Evolutionary conservation across 2,329 filamentous ascomycete species (phyloP), one percentile per base, ranked within the genome.

Genomic region (Pseudogymnoascus sp.): DNA sequence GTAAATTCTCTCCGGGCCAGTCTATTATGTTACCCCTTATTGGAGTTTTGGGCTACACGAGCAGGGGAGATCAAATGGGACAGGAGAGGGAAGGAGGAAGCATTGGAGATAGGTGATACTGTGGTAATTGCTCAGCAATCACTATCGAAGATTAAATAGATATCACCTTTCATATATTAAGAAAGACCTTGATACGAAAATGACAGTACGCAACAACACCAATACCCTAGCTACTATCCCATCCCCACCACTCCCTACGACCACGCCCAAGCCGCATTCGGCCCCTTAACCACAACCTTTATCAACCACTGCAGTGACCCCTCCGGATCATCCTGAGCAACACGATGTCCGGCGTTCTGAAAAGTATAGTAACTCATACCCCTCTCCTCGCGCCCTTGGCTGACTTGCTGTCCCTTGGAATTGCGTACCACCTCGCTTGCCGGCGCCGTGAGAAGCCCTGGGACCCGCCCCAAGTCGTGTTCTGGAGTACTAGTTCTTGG

Each of bases 401-500:
- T 25, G n/a, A 45, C 41, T 14, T 40, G 58, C 8, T n/a, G 16
- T 41, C 61, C 61, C 28, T 35, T 37, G 9, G 31, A 33, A 41
- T 4, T 18, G 9, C 28, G 45, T 9, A 37, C n/a, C 5, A 41
- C 16, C 6, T 37, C 41, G 8, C 9, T 49, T 4, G 69, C 69
- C 0, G 84, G 84, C 0, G 73, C 72, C 72, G 69, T 52, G 80
- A 78, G 75, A 89, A 88, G 0, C 86, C 86, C 64, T 87, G 84
- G 0, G 74, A 70, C 1, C 85, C 86, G 58, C 80, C 79, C 82
- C 83, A 89, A 0, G 85, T 88, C 85, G 88, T 88, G 71, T 88
- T 89, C 69, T 89, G 85, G 62, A 88, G 84, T 4, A 80, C 80
- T 35, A 86, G 73, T 8, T 63, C 58, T 7, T 31, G 25, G 14